A percentile compares a stretch with the other conserved stretches of the same genome.
Conservation (phyloP, 2,329 filamentous ascomycete genomes). For the Colletotrichum horii region DNA sequence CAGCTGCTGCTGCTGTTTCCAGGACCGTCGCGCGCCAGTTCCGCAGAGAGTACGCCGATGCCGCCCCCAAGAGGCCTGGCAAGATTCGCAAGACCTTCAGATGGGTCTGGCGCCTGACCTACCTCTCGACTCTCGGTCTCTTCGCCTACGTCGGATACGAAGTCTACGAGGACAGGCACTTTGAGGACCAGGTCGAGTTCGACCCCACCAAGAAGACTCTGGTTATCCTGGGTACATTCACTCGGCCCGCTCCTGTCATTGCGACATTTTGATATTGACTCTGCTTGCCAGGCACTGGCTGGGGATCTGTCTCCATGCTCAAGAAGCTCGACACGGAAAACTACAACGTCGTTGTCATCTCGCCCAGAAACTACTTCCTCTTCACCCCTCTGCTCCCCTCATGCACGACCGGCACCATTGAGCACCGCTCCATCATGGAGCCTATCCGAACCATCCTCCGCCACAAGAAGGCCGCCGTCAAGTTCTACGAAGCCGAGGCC, state of each 20-base stretch:
- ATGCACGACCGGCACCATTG: conserved; percentile 95
- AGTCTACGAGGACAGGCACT: conserved; percentile 84
- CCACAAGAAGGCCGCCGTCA: conserved; percentile 91
- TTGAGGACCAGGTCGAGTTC: conserved; percentile 76
- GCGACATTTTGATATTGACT: conserved; percentile 19
- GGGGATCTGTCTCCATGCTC: conserved; percentile 92
- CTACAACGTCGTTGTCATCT: conserved; percentile 98
- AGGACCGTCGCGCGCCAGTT: conserved; percentile 41
- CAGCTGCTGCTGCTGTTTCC: background rate
- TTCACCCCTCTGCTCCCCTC: conserved; percentile 97
- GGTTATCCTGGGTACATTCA: conserved; percentile 80
- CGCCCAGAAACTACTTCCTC: conserved; percentile 98
- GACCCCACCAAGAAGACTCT: conserved; percentile 96
- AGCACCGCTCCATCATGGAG: conserved; percentile 99
- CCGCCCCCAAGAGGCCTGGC: conserved; percentile 53
- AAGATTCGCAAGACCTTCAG: conserved; percentile 73
- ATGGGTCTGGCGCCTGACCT: conserved; percentile 84
- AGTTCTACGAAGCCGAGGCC: conserved; percentile 97
- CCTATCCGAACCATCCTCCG: conserved; percentile 94
- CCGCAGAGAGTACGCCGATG: conserved; percentile 55
- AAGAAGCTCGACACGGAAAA: conserved; percentile 99
- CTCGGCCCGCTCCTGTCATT: background rate
- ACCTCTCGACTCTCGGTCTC: conserved; percentile 74
- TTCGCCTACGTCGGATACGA: conserved; percentile 77
- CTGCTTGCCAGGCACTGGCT: conserved; percentile 78